These are phyloP conservation scores for Toxicodendron radicans DNA, from an alignment of 345 rosid genomes.

Conservation along the genomic window DNA sequence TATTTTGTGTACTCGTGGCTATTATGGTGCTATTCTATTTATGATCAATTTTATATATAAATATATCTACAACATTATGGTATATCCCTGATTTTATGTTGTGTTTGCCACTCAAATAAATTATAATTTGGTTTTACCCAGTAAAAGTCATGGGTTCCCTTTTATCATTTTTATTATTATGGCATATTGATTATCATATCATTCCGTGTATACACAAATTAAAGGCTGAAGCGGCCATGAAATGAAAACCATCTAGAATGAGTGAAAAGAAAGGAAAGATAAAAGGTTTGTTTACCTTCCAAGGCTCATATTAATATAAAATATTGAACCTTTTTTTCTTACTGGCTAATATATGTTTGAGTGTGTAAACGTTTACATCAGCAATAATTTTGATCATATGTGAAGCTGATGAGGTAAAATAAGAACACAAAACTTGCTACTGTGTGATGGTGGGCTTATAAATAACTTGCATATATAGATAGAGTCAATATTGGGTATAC, in stretches of 20 bases:
- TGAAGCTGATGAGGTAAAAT: too few species aligned
- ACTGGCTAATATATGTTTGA: too few species aligned
- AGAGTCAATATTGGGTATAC: too few species aligned
- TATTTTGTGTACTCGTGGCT: constrained; percentile 2
- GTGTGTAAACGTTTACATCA: too few species aligned
- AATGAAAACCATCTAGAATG: constrained; percentile 17
- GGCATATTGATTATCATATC: constrained; percentile 28
- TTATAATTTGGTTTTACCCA: constrained; percentile 14
- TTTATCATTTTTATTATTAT: constrained; percentile 13
- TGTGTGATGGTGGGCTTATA: too few species aligned
- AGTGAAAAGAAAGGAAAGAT: constrained; percentile 26
- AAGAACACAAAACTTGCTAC: too few species aligned
- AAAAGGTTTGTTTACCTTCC: constrained; percentile 25
- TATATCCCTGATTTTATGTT: constrained; percentile 13
- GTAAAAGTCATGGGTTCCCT: constrained; percentile 1
- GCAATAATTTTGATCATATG: too few species aligned
- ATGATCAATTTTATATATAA: background rate
- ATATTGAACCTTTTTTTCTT: background rate
- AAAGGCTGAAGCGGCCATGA: constrained; percentile 13
- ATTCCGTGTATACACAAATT: constrained; percentile 15
- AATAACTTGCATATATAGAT: too few species aligned
- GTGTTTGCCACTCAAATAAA: constrained; percentile 24
- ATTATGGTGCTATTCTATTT: constrained; percentile 11
- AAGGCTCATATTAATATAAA: constrained; percentile 3
- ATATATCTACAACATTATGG: constrained; percentile 1